Base-by-base conservation (phyloP, 148 eudicot genomes). In the Fagopyrum esculentum region DNA sequence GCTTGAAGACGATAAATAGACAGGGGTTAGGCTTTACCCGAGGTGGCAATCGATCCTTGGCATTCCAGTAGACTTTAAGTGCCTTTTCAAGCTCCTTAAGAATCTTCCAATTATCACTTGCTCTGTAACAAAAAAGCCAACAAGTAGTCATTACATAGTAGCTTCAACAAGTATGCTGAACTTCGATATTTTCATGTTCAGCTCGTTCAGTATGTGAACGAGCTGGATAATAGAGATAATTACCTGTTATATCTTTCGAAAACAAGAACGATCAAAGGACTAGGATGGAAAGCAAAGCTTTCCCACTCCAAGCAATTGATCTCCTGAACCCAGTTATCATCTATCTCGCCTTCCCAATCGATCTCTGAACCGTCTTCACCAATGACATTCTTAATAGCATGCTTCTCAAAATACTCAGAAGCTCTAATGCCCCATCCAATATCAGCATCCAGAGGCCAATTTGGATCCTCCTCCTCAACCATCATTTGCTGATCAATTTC, bases 241-340 rank as follows among this genome's bases (percentile, higher is more conserved):
- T 79, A 85, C 99, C 97, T 85, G 83, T 89, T 92, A 82, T 92
- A 95, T 92, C 99, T 87, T 84, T 95, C 99, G 9, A 95, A 95
- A 47, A 92, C 97, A 56, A 95, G 89, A 78, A 95, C 97, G 50
- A 95, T 81, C 66, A 95, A 77, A 6, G 99, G 99, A 79, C 94
- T 92, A 11, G 99, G 99, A 84, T 90, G 99, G 75, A 90, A 95
- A 73, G 99, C 99, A 80, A 89, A 90, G 72, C 84, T 85, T 84
- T 95, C 99, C 99, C 99, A 95, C 79, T 92, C 97, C 70, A 95
- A 84, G 88, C 99, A 87, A 80, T 89, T 90, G 69, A 95, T 95
- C 84, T 95, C 99, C 74, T 86, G 88, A 72, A 95, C 90, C 91
- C 89, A 88, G 57, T 82, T 83, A 79, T 95, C 87, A 44, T 92